These are phyloP conservation scores for Theileria equi DNA, from an alignment of 169 alveolate species.

Conservation along the genomic window DNA sequence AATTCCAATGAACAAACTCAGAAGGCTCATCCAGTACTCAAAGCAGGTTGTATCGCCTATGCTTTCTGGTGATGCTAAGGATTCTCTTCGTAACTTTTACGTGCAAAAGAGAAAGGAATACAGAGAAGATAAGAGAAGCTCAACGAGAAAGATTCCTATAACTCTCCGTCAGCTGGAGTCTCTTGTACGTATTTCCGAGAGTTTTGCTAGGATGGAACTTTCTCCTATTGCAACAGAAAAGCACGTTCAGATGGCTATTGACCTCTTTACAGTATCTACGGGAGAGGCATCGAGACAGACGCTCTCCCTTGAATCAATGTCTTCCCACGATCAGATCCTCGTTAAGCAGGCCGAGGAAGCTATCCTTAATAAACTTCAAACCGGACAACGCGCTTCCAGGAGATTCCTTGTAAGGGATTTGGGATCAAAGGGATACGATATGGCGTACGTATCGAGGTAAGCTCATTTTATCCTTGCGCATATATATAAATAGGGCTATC, in stretches of 20 bases:
- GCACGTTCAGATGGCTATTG: slow-evolving; percentile 87
- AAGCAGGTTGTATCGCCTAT: slow-evolving; percentile 87
- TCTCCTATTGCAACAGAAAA: slow-evolving; percentile 82
- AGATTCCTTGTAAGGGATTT: slow-evolving; percentile 74
- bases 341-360: slow-evolving; percentile 84
- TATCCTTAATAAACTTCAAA: slow-evolving; percentile 74
- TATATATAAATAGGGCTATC: slow-evolving; percentile 67
- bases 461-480: background rate
- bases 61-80: slow-evolving; percentile 92
- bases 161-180: slow-evolving; percentile 99
- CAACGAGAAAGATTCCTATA: slow-evolving; percentile 90
- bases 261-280: slow-evolving; percentile 84
- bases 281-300: slow-evolving; percentile 85
- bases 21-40: slow-evolving; percentile 72
- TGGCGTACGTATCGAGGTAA: slow-evolving; percentile 68
- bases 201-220: slow-evolving; percentile 87
- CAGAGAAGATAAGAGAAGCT: slow-evolving; percentile 83
- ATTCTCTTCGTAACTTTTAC: slow-evolving; percentile 90
- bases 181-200: slow-evolving; percentile 93
- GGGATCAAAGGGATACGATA: slow-evolving; percentile 75
- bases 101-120: slow-evolving; percentile 86
- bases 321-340: slow-evolving; percentile 78
- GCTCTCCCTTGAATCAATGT: slow-evolving; percentile 73
- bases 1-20: slow-evolving; percentile 64
- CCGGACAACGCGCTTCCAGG: slow-evolving; percentile 80